Percentiles rank a stretch among this genome's conserved stretches.
Evolutionary conservation across 257 asterid species (phyloP).

Genomic region (Gentiana dahurica): DNA sequence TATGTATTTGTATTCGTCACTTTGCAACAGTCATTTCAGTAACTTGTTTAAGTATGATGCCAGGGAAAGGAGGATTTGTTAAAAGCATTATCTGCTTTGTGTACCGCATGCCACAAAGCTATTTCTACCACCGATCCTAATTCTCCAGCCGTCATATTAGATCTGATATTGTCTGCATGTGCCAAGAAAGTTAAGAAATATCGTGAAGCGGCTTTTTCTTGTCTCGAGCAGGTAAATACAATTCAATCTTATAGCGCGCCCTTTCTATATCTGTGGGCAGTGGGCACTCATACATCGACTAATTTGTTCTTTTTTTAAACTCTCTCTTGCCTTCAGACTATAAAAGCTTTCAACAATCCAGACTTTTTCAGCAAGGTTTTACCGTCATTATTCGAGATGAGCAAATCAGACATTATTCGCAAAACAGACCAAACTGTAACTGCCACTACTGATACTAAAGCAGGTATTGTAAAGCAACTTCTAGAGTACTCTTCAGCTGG

Average conservation of each 20-base stretch:
- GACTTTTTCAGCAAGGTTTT: conserved; percentile 61
- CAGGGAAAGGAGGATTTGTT: conserved; percentile 94
- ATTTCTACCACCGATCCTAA: conserved; percentile 57
- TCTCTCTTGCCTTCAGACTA: conserved; percentile 35
- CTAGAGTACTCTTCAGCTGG: no score
- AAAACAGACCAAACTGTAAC: conserved; percentile 30
- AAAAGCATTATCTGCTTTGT: conserved; percentile 72
- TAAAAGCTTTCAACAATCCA: conserved; percentile 65
- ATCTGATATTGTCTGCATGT: conserved; percentile 67
- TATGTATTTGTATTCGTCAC: no score
- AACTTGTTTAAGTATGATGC: conserved; percentile 3
- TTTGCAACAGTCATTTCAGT: no score
- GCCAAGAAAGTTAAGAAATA: conserved; percentile 61
- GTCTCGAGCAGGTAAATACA: conserved; percentile 75
- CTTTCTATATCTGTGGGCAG: no score
- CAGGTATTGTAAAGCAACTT: conserved; percentile 35
- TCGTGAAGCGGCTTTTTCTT: conserved; percentile 86
- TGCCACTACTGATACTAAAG: conserved; percentile 28
- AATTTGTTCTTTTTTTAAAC: conserved; percentile 1
- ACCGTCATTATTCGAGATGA: conserved; percentile 62
- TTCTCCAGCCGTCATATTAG: conserved; percentile 62
- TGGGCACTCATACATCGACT: no score
- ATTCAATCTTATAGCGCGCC: no score
- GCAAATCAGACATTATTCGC: conserved; percentile 29
- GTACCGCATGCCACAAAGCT: conserved; percentile 62